A percentile compares a stretch with the other conserved stretches of the same genome.
Conservation (phyloP, 345 rosid genomes). For the Mangifera indica region DNA sequence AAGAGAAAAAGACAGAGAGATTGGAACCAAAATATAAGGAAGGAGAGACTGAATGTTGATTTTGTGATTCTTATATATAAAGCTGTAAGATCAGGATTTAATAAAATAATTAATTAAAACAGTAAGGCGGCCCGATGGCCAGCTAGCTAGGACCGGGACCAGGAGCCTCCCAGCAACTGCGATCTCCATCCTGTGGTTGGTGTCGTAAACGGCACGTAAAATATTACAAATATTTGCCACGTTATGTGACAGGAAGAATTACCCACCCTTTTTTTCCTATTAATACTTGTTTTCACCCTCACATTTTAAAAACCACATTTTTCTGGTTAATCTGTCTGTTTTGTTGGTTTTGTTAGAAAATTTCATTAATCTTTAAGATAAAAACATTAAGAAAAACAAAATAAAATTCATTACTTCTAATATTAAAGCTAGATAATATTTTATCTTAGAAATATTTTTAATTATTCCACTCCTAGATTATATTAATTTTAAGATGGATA, state of each 20-base stretch:
- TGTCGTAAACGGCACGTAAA: constrained; percentile 41
- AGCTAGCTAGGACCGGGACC: not conserved
- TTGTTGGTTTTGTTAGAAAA: too few species aligned
- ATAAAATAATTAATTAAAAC: not conserved
- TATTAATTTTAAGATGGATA: too few species aligned
- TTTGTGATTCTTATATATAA: not conserved
- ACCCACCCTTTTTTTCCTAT: too few species aligned
- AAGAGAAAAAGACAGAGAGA: not conserved
- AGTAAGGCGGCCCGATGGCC: constrained; percentile 13
- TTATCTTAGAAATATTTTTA: too few species aligned
- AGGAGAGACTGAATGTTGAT: not conserved
- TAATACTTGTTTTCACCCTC: not conserved
- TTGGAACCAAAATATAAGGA: not conserved
- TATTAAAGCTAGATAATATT: too few species aligned
- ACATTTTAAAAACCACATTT: too few species aligned
- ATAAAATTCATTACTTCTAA: too few species aligned
- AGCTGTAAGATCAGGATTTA: not conserved
- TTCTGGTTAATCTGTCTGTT: too few species aligned
- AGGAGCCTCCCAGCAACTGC: not conserved
- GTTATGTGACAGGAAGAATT: too few species aligned
- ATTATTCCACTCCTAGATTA: too few species aligned
- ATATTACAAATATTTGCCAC: not conserved
- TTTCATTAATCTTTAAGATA: too few species aligned
- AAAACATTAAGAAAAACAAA: too few species aligned
- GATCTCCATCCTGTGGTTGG: constrained; percentile 14